Conservation (phyloP, 2,329 filamentous ascomycete genomes). For the Fusarium lateritium region DNA sequence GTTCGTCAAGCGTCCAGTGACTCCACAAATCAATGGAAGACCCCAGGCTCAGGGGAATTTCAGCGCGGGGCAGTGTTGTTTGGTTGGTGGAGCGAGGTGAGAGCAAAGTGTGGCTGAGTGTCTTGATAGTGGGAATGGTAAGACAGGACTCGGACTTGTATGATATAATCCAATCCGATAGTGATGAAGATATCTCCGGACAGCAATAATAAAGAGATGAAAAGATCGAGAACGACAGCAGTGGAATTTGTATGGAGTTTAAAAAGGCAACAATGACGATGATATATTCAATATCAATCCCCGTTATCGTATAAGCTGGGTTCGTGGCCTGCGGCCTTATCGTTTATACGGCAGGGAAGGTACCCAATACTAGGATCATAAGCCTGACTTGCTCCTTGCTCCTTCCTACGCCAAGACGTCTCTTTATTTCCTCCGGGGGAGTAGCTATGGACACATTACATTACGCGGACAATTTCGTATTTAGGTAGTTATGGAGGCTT, state of each 20-base stretch:
- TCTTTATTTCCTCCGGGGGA: slow-evolving; percentile 4
- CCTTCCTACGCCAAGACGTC: slow-evolving; percentile 23
- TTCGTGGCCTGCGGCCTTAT: slow-evolving; percentile 11
- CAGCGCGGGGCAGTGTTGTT: slow-evolving; percentile 43
- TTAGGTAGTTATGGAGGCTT: too few species aligned
- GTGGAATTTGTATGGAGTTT: too few species aligned
- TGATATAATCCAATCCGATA: neutral
- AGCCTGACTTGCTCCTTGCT: slow-evolving; percentile 38
- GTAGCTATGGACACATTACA: slow-evolving; percentile 8
- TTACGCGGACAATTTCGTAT: slow-evolving; percentile 11
- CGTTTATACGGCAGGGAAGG: slow-evolving; percentile 27
- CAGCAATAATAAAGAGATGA: neutral
- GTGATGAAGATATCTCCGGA: neutral
- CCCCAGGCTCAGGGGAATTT: slow-evolving; percentile 29
- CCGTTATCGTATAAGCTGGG: slow-evolving; percentile 27
- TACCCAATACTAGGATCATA: slow-evolving; percentile 9
- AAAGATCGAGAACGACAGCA: neutral
- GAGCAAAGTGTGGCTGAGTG: slow-evolving; percentile 39
- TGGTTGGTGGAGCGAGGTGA: slow-evolving; percentile 37
- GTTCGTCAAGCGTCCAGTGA: too few species aligned
- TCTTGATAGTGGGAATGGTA: slow-evolving; percentile 24
- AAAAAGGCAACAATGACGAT: slow-evolving; percentile 5
- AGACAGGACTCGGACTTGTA: slow-evolving; percentile 11
- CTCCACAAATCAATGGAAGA: neutral
- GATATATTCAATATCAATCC: slow-evolving; percentile 13